Conservation (phyloP, 768 basidiomycete species). For the Epithele typhae region DNA sequence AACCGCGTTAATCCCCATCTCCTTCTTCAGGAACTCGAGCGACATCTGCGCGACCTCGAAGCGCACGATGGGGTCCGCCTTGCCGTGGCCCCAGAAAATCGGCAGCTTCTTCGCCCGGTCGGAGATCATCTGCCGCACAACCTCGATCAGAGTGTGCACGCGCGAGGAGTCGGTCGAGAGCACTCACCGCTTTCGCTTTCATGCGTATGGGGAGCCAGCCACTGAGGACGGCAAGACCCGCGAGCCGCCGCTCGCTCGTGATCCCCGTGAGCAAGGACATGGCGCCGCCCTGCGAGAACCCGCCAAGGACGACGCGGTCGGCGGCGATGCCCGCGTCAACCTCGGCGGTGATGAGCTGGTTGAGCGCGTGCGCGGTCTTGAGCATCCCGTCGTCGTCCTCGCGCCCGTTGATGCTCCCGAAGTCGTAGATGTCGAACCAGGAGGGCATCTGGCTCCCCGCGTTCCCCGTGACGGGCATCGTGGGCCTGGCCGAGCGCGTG, state of each 20-base stretch:
- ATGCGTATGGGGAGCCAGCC: constrained; percentile 71
- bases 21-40: constrained; percentile 47
- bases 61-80: constrained; percentile 68
- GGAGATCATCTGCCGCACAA: constrained; percentile 48
- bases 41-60: constrained; percentile 51
- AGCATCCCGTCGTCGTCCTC: constrained; percentile 84
- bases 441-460: constrained; percentile 70
- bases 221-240: constrained; percentile 68
- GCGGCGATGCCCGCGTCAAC: constrained; percentile 65
- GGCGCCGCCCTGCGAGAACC: constrained; percentile 84
- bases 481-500: constrained; percentile 34
- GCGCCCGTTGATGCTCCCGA: constrained; percentile 17
- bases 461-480: constrained; percentile 69
- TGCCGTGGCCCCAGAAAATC: constrained; percentile 87
- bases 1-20: constrained; percentile 46
- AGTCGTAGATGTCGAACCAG: constrained; percentile 77
- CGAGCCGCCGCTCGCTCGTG: constrained; percentile 61
- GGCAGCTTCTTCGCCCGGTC: constrained; percentile 56
- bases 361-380: constrained; percentile 54
- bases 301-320: constrained; percentile 76
- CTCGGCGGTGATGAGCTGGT: constrained; percentile 69
- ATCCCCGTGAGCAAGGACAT: constrained; percentile 77
- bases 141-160: background rate
- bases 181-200: constrained; percentile 61
- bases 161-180: background rate